Conservation (phyloP, 1,284 basidiomycete genomes). For the Sporisorium graminicola region DNA sequence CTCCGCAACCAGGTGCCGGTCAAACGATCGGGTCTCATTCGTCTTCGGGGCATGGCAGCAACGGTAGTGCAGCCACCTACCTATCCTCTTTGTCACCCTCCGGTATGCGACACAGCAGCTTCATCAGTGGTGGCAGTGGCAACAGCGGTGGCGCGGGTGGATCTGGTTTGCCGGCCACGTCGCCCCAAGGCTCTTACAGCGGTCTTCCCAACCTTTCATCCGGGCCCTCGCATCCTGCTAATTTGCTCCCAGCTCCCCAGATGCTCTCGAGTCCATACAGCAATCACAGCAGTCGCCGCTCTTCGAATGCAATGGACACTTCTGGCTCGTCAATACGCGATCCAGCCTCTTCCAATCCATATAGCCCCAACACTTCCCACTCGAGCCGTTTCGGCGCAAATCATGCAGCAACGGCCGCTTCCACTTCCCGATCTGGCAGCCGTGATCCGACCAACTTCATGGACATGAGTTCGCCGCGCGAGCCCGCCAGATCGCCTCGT, state of each 20-base stretch:
- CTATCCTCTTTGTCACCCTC: slow-evolving; percentile 37
- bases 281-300: slow-evolving; percentile 42
- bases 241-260: slow-evolving; percentile 39
- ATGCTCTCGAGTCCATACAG: slow-evolving; percentile 42
- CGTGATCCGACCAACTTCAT: slow-evolving; percentile 35
- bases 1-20: slow-evolving; percentile 26
- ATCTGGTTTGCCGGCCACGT: slow-evolving; percentile 11
- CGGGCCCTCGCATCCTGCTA: slow-evolving; percentile 27
- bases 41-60: slow-evolving; percentile 30
- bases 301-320: slow-evolving; percentile 52
- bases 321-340: slow-evolving; percentile 45
- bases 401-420: slow-evolving; percentile 9
- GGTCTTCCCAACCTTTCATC: slow-evolving; percentile 38
- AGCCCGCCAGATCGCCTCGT: slow-evolving; percentile 30
- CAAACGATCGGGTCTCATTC: slow-evolving; percentile 24
- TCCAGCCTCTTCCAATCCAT: slow-evolving; percentile 20
- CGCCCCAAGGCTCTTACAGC: slow-evolving; percentile 34
- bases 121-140: slow-evolving; percentile 22
- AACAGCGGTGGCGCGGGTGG: slow-evolving; percentile 3
- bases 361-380: slow-evolving; percentile 42
- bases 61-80: slow-evolving; percentile 20
- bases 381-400: slow-evolving; percentile 33
- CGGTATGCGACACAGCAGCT: slow-evolving; percentile 47
- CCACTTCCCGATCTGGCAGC: slow-evolving; percentile 12
- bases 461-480: slow-evolving; percentile 39